Evolutionary conservation across 257 asterid genomes (phyloP).

Genomic region (Verbena officinalis): DNA sequence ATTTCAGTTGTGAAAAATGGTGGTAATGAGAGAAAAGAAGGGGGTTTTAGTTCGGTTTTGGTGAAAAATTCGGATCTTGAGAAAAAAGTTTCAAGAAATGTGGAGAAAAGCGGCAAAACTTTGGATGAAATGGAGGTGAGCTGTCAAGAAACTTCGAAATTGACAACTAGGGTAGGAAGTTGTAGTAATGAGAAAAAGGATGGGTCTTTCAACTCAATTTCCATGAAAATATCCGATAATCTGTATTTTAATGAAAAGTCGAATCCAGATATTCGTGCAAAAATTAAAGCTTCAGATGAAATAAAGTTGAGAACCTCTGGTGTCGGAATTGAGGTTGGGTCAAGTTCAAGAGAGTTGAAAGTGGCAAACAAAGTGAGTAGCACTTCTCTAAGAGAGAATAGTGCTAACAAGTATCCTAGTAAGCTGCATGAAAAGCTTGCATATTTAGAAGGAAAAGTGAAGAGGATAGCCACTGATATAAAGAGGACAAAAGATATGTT

Average conservation of each 20-base stretch:
- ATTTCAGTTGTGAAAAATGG: background rate
- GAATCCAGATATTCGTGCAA: constrained; percentile 5
- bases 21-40: constrained; percentile 34
- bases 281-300: constrained; percentile 22
- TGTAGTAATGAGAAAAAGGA: constrained; percentile 31
- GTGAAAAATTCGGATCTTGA: constrained; percentile 29
- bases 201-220: constrained; percentile 30
- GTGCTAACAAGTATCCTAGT: constrained; percentile 49
- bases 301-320: constrained; percentile 30
- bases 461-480: constrained; percentile 75
- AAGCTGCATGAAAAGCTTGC: constrained; percentile 83
- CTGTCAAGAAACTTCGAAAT: constrained; percentile 20
- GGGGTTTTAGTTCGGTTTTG: constrained; percentile 28
- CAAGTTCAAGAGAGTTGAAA: constrained; percentile 37
- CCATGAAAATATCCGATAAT: constrained; percentile 16
- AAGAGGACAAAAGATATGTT: constrained; percentile 78
- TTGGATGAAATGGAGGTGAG: constrained; percentile 19
- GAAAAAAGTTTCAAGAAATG: constrained; percentile 15
- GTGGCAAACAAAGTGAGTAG: constrained; percentile 30
- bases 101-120: constrained; percentile 18
- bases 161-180: constrained; percentile 24
- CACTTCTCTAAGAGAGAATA: constrained; percentile 33
- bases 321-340: constrained; percentile 30
- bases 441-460: constrained; percentile 78
- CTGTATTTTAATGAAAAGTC: background rate